Percentiles rank a stretch among this genome's conserved stretches.
Conservation (phyloP, 2,329 filamentous ascomycete species). For the Clarireedia homoeocarpa region DNA sequence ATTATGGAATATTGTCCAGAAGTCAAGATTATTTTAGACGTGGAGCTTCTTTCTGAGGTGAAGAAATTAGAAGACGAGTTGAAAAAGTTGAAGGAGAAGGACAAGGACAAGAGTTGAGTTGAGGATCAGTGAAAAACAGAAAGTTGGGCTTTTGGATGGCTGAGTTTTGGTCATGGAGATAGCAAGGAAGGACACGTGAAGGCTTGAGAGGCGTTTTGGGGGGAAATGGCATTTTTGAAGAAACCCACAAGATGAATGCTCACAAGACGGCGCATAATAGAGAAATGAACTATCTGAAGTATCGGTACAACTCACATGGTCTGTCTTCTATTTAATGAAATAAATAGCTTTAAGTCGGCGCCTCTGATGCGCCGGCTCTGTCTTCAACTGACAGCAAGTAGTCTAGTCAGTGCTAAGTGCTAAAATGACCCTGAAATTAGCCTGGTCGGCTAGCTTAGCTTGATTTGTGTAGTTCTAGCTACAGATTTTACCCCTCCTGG, state of each 20-base stretch:
- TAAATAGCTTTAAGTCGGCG: background rate
- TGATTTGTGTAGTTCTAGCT: background rate
- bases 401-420: background rate
- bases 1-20: slow-evolving; percentile 49
- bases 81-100: background rate
- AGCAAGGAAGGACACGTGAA: no score
- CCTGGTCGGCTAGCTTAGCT: background rate
- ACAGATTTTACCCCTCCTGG: background rate
- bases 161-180: no score
- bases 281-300: background rate
- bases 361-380: no score
- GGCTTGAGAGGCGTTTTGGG: no score
- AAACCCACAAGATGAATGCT: no score
- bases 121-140: no score
- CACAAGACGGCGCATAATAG: background rate
- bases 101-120: background rate
- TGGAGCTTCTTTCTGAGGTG: slow-evolving; percentile 32
- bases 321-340: background rate
- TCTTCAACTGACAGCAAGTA: no score
- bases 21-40: slow-evolving; percentile 45
- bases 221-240: background rate
- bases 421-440: background rate
- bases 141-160: no score
- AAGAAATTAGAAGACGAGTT: background rate
- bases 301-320: background rate